phyloP scores from a whole-genome alignment of 768 basidiomycete species.

The Ephemerocybe angulata region DNA sequence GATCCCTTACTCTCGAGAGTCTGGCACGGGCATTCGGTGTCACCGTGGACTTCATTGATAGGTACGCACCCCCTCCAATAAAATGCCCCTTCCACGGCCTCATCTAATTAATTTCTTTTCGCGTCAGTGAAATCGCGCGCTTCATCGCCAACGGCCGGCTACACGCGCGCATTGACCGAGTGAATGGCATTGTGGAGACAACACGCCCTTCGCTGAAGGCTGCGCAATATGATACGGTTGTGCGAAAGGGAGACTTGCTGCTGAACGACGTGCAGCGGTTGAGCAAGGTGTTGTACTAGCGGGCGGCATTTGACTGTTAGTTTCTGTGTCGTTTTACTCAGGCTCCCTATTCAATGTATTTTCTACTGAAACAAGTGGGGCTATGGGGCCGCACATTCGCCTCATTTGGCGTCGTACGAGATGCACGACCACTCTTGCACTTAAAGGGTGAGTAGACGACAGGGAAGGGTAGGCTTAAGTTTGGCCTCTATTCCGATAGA shows the following conservation, averaged over 20 bases:
- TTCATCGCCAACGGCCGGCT: slow-evolving; percentile 88
- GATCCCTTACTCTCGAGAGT: slow-evolving; percentile 84
- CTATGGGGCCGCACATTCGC: too few species aligned
- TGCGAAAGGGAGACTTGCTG: slow-evolving; percentile 88
- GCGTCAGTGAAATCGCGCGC: slow-evolving; percentile 76
- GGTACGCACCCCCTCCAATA: slow-evolving; percentile 41
- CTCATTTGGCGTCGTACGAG: too few species aligned
- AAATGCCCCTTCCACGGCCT: not conserved
- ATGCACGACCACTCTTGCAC: too few species aligned
- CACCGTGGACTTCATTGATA: slow-evolving; percentile 81
- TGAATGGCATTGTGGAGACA: slow-evolving; percentile 91
- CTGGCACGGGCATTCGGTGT: slow-evolving; percentile 88
- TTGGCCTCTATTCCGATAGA: too few species aligned
- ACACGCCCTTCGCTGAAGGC: slow-evolving; percentile 68
- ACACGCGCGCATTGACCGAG: slow-evolving; percentile 89
- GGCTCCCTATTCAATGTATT: too few species aligned
- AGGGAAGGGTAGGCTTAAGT: too few species aligned
- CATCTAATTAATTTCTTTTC: not conserved
- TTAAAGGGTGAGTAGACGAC: too few species aligned
- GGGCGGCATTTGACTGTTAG: too few species aligned
- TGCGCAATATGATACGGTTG: slow-evolving; percentile 87
- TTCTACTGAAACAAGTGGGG: too few species aligned
- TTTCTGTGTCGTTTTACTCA: too few species aligned
- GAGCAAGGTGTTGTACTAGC: slow-evolving; percentile 77
- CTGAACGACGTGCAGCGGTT: slow-evolving; percentile 84